Evolutionary conservation across 345 rosid species (phyloP), one percentile per base, ranked within the genome.

Genomic region (Syzygium grande): DNA sequence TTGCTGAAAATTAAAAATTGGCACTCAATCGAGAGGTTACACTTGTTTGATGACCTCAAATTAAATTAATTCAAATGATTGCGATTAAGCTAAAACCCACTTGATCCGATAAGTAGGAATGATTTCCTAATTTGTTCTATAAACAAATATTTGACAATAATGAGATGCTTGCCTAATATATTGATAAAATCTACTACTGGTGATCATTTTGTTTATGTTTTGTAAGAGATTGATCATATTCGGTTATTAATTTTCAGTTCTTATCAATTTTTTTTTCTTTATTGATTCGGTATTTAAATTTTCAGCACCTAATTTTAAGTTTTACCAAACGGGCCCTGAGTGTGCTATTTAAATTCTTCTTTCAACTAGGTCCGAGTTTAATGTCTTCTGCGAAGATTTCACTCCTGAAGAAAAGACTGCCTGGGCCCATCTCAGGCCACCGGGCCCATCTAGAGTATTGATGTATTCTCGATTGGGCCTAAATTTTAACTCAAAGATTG

Each of bases 21-120:
- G 34, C 17, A 0, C 34, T 22, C 27, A 11, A 13, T 5, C 13
- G 16, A n/a, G n/a, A n/a, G 34, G 73, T n/a, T 0, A 61, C 0
- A n/a, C 73, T 61, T 61, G 1, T 0, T 61, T 61, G 73, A 13
- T 27, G 6, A 27, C 34, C 34, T 61, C 68, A 61, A 61, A 6
- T 61, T 61, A n/a, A 61, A 12, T 61, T 0, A 27, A 61, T 8
- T n/a, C 1, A 6, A n/a, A 27, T n/a, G 73, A 61, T 61, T 13
- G 46, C 2, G 4, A n/a, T 61, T 0, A 61, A 61, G 73, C 3
- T 29, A 12, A 25, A 59, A 12, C 2, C 7, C 68, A 4, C 6
- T 59, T 27, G 12, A 59, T 6, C 3, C 12, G 34, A 12, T 1
- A 5, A 59, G 68, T 27, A 0, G 7, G 34, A 59, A 5, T 27